Evolutionary conservation across 176 grass and related monocot genomes (phyloP), one percentile per base, ranked within the genome.

Genomic region (Phoenix roebelenii): DNA sequence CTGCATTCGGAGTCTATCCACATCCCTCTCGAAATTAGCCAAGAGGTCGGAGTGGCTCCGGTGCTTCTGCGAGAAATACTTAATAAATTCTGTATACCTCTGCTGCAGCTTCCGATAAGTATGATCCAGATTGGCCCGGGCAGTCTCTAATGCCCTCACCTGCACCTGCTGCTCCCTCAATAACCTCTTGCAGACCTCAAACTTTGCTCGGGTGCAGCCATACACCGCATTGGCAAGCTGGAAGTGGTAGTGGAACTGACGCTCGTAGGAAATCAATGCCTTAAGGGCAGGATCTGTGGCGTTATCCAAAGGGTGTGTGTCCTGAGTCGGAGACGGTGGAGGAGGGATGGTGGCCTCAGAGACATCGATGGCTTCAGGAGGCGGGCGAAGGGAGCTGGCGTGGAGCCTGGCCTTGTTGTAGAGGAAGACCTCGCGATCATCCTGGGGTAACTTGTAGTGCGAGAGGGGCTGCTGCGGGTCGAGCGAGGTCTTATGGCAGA

Each of bases 81-180:
- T 81, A 26, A 79, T 1, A 39, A 93, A 98, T 2, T 98, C 88
- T 23, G 66, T 67, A 63, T 81, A 89, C 16, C 88, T 80, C 54
- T 83, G 74, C 5, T 80, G 69, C 4, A 85, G 73, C 74, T 89
- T 98, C 67, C 76, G 74, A 44, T 78, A 92, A 0, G 94, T 85
- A 69, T 81, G 72, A 52, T 98, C 88, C 25, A 98, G 82, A 78
- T 87, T 98, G 79, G 79, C 79, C 44, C 76, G 74, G 14, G 88
- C 94, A 4, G 85, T 98, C 49, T 89, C 88, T 49, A 98, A 76
- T 3, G 87, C 94, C 49, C 88, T 77, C 60, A 88, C 88, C 76
- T 98, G 93, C 28, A 98, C 93, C 79, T 88, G 81, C 59, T 66
- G 70, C 76, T 98, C 93, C 53, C 93, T 73, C 53, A 92, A 51